These are phyloP conservation scores for Mortierella sp. DNA, from an alignment of 371 early-diverging fungal species.

Conservation along the genomic window DNA sequence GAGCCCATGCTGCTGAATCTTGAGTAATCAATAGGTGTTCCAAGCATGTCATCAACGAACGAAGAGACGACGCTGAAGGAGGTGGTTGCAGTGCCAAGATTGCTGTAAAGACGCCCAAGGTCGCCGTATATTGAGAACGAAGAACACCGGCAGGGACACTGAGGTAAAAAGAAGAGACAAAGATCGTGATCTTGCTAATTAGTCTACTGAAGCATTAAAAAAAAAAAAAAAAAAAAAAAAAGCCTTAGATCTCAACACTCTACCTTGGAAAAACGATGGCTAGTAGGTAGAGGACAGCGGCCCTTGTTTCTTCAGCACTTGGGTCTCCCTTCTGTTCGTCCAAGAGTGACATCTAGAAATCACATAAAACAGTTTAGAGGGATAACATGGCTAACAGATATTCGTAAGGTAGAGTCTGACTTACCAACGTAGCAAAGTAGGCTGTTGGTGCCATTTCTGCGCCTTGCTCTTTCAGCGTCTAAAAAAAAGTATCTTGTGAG, in stretches of 20 bases:
- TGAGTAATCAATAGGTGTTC: conserved; percentile 84
- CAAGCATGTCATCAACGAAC: conserved; percentile 82
- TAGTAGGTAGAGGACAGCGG: conserved; percentile 82
- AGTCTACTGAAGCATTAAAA: background rate
- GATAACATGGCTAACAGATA: background rate
- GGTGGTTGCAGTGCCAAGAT: conserved; percentile 69
- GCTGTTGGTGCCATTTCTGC: conserved; percentile 76
- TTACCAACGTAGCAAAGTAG: conserved; percentile 91
- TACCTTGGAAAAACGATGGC: conserved; percentile 84
- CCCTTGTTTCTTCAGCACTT: conserved; percentile 66
- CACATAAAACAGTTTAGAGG: background rate
- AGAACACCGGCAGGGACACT: conserved; percentile 72
- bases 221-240: too few species aligned
- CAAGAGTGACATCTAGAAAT: conserved; percentile 66
- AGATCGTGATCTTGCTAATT: background rate
- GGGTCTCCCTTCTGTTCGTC: conserved; percentile 76
- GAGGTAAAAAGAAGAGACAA: conserved; percentile 8
- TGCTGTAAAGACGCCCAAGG: conserved; percentile 65
- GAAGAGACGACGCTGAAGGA: conserved; percentile 76
- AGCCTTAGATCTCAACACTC: conserved; percentile 18
- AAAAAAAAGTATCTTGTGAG: conserved; percentile 6
- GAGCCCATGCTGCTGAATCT: conserved; percentile 81
- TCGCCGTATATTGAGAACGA: conserved; percentile 70
- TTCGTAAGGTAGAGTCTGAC: conserved; percentile 7
- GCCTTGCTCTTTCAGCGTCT: conserved; percentile 82